Conservation (phyloP, 257 asterid species). For the Gentiana straminea region DNA sequence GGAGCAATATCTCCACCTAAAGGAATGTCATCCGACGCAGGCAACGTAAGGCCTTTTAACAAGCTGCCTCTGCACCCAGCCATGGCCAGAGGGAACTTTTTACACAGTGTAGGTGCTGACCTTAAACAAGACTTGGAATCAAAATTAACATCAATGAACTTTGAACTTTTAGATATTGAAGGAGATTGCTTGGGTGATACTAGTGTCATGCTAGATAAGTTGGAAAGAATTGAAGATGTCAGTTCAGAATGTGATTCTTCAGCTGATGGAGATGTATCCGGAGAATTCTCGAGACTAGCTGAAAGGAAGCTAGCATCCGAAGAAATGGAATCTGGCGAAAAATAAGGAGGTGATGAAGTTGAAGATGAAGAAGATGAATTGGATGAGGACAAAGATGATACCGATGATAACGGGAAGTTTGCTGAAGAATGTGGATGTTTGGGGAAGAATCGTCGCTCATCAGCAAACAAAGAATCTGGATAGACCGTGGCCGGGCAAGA, state of each 20-base stretch:
- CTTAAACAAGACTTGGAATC: slow-evolving; percentile 27
- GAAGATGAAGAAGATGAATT: slow-evolving; percentile 18
- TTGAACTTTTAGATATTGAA: slow-evolving; percentile 34
- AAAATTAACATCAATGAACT: slow-evolving; percentile 42
- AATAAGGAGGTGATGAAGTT: slow-evolving; percentile 33
- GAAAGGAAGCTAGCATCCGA: slow-evolving; percentile 33
- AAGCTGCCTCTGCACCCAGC: slow-evolving; percentile 37
- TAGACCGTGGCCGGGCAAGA: slow-evolving; percentile 26
- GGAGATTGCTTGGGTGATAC: slow-evolving; percentile 28
- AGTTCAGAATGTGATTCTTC: slow-evolving; percentile 15
- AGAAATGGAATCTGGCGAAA: slow-evolving; percentile 37
- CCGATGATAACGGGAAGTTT: slow-evolving; percentile 17
- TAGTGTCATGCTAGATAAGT: slow-evolving; percentile 18
- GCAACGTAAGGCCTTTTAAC: slow-evolving; percentile 30
- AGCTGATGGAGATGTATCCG: slow-evolving; percentile 27
- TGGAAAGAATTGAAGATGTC: slow-evolving; percentile 21
- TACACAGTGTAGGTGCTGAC: slow-evolving; percentile 15
- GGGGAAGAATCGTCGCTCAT: slow-evolving; percentile 11
- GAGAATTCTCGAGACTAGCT: slow-evolving; percentile 30
- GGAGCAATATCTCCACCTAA: slow-evolving; percentile 13
- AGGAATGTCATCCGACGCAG: slow-evolving; percentile 17
- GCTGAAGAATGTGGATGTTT: slow-evolving; percentile 12
- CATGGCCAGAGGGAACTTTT: slow-evolving; percentile 27
- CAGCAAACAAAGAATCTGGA: slow-evolving; percentile 23
- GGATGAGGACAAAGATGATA: slow-evolving; percentile 14